A percentile compares a stretch with the other conserved stretches of the same genome.
These are phyloP conservation scores for Solanum microdontum DNA, from an alignment of 257 asterid genomes.

Conservation along the genomic window DNA sequence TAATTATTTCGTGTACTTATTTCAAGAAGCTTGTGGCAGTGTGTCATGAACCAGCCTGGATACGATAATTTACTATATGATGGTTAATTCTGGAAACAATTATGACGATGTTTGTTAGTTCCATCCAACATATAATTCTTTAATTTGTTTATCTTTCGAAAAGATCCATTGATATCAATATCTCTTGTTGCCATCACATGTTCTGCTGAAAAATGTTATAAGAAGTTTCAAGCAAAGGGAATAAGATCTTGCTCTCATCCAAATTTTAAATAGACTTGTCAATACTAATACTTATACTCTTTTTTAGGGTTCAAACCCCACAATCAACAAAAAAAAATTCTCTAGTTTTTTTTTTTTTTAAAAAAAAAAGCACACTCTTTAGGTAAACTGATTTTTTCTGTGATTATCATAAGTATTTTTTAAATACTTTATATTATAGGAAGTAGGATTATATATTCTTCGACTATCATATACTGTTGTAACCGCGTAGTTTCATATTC, in stretches of 20 bases:
- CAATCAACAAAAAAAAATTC: too few species aligned
- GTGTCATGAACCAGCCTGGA: not conserved
- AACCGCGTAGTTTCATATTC: not conserved
- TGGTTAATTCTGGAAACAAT: not conserved
- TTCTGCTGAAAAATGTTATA: not conserved
- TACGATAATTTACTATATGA: not conserved
- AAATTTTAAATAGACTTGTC: not conserved
- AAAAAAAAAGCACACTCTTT: too few species aligned
- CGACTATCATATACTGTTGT: not conserved
- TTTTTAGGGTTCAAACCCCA: too few species aligned
- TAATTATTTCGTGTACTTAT: not conserved
- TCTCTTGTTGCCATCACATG: not conserved
- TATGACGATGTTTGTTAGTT: not conserved
- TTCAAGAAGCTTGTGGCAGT: not conserved
- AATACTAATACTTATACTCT: not conserved
- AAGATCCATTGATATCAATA: not conserved
- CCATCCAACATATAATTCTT: not conserved
- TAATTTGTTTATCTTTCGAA: not conserved
- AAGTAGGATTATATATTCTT: not conserved
- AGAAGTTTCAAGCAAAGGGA: not conserved
- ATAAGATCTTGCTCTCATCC: not conserved
- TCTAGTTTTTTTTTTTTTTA: too few species aligned
- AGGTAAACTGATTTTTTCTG: not conserved
- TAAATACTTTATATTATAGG: not conserved
- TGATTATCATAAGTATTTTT: not conserved